A percentile compares a stretch with the other conserved stretches of the same genome.
These are phyloP conservation scores for Dactylellina parvicollis DNA, from an alignment of 2,329 filamentous ascomycete genomes.

Conservation along the genomic window DNA sequence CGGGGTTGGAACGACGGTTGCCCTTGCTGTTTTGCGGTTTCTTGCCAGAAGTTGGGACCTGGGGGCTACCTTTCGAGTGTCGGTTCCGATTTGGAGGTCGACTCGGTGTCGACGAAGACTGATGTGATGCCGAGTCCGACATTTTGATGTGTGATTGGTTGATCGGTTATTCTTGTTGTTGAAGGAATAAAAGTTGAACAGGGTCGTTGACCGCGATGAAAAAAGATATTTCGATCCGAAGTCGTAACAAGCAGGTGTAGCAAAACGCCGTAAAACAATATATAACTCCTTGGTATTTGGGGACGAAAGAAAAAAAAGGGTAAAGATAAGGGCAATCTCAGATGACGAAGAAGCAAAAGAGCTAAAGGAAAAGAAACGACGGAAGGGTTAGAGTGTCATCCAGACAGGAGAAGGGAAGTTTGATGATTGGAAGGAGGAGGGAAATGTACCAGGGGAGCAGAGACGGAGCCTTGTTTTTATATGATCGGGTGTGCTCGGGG, in stretches of 20 bases:
- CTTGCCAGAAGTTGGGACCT: slow-evolving; percentile 34
- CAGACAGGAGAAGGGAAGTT: slow-evolving; percentile 11
- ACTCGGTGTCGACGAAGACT: slow-evolving; percentile 34
- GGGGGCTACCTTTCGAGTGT: slow-evolving; percentile 39
- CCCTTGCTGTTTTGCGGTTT: slow-evolving; percentile 27
- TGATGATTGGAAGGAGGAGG: neutral
- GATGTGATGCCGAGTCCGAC: slow-evolving; percentile 25
- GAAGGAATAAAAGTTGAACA: neutral
- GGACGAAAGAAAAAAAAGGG: neutral
- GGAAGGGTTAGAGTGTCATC: slow-evolving; percentile 50
- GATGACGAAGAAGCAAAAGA: slow-evolving; percentile 14
- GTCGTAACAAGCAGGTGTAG: slow-evolving; percentile 10
- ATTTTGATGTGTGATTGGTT: slow-evolving; percentile 24
- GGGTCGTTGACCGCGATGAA: neutral
- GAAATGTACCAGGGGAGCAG: slow-evolving; percentile 40
- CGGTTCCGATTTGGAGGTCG: slow-evolving; percentile 32
- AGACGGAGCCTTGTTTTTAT: slow-evolving; percentile 18
- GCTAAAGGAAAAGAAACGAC: slow-evolving; percentile 40
- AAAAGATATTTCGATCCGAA: slow-evolving; percentile 4
- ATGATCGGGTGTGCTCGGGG: slow-evolving; percentile 6
- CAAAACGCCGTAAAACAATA: slow-evolving; percentile 35
- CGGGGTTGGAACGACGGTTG: slow-evolving; percentile 5
- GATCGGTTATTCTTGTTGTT: neutral
- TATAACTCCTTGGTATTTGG: slow-evolving; percentile 6
- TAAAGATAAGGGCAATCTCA: slow-evolving; percentile 25